Base-by-base conservation (phyloP, 257 asterid genomes). In the Forsythia suspensa region DNA sequence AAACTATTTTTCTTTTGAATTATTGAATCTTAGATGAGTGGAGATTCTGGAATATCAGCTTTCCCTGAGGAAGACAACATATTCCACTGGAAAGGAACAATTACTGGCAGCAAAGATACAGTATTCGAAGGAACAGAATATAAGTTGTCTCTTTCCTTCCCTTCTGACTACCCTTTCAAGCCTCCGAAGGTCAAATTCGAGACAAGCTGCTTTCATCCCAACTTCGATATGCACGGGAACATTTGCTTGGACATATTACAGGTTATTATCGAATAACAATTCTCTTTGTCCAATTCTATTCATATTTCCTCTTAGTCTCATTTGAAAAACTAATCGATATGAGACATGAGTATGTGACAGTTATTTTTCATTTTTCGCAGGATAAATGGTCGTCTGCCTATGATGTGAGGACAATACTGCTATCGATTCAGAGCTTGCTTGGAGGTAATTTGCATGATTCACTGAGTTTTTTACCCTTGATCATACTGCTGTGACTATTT, bases 331-430 rank as follows among this genome's bases (percentile, higher is more conserved):
- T 43, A 8, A 4, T 43, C 51, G 4, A 11, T 3, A 12, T 4
- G 18, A 13, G 57, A 48, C 57, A 4, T 4, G 18, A 48, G n/a
- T 13, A 48, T 48, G n/a, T 48, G 57, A 48, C 5, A 4, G 15
- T 12, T 44, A 3, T 76, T 9, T n/a, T 12, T 0, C 12, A 18
- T 41, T 46, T 29, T 75, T 46, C 15, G 52, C 74, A 92, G 94
- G 99, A 93, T 79, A 93, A 95, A 80, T 93, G 98, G 99, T 95
- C 98, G 48, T 95, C 99, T 71, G 97, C 98, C 16, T 95, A 92
- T 80, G 99, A 95, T 87, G 94, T 92, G 8, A 92, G 99, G 89
- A 95, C 98, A n/a, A 89, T 95, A 79, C 84, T 95, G 75, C 88
- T 95, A 5, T 95, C 97, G 3, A 90, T 95, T 55, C 96, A 95